Evolutionary conservation across 1,284 basidiomycete species (phyloP).

Genomic region (Sanghuangporus baumii): DNA sequence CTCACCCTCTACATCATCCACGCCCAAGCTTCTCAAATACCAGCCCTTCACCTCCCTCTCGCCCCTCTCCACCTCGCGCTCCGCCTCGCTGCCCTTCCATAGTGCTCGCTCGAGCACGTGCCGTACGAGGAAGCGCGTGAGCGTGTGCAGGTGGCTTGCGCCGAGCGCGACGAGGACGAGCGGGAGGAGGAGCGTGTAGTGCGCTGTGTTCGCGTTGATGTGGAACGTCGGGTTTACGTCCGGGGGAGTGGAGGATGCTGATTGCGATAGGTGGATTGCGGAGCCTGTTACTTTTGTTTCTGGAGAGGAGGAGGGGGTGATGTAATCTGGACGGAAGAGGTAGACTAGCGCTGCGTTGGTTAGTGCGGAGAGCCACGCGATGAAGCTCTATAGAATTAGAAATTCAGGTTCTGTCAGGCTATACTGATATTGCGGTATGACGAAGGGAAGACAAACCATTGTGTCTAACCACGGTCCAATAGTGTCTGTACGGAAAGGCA

Average conservation of each 20-base stretch:
- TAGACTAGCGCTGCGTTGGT: constrained; percentile 85
- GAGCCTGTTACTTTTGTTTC: constrained; percentile 21
- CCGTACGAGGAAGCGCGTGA: constrained; percentile 58
- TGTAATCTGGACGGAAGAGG: constrained; percentile 53
- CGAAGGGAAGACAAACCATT: constrained; percentile 37
- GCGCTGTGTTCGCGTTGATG: constrained; percentile 26
- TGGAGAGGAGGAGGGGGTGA: neutral
- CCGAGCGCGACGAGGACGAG: constrained; percentile 72
- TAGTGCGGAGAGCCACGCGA: constrained; percentile 83
- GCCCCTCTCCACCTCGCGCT: constrained; percentile 46
- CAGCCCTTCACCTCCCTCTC: constrained; percentile 61
- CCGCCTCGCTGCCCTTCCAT: constrained; percentile 70
- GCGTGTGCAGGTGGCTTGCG: constrained; percentile 76
- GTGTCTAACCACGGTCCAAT: constrained; percentile 95
- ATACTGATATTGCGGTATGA: neutral
- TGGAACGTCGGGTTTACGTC: constrained; percentile 29
- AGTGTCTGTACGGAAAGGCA: constrained; percentile 82
- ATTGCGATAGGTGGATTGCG: constrained; percentile 18
- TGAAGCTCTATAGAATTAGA: constrained; percentile 43
- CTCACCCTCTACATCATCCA: constrained; percentile 20
- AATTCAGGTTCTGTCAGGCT: neutral
- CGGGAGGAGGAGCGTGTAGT: constrained; percentile 48
- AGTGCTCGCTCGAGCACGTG: constrained; percentile 68
- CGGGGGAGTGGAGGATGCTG: constrained; percentile 19
- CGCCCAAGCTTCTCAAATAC: constrained; percentile 45